Base-by-base conservation (phyloP, 2,329 filamentous ascomycete species). In the Aspergillus caelatus region DNA sequence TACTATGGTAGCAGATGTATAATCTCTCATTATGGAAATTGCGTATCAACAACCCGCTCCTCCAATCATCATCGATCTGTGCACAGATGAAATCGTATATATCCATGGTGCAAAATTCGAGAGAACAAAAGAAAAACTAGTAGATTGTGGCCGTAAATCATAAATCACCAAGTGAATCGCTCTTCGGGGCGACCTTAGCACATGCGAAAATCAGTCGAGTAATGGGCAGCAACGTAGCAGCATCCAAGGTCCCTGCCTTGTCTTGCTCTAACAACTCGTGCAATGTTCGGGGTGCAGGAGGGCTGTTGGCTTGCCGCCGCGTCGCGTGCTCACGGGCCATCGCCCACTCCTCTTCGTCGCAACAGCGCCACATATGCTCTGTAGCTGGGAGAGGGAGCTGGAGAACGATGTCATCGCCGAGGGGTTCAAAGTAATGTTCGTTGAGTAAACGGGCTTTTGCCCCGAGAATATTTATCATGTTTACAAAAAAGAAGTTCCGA, bases 301-400 rank as follows among this genome's bases (percentile, higher is more conserved):
- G 21, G 36, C 14, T 45, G 34, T 34, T 26, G 48, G 52, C 52
- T 26, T 57, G 16, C 19, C 30, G 48, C 3, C 19, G 28, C 48
- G 19, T 8, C 14, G 58, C 39, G 32, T 61, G 52, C 12, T 62
- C 62, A 3, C 60, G 57, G 2, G 62, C 58, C 43, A 54, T 34
- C 11, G 55, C 28, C 67, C 67, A 68, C 45, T 67, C 67, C n/a
- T 65, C 58, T n/a, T 62, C 53, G 55, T 62, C 65, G 36, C 65
- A 65, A 6, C 62, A 63, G 3, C 62, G 62, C 67, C 67, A 68
- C 67, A 68, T 67, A 28, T 60, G 57, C 54, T 67, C 65, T 21
- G 67, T 63, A 2, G 63, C 67, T 1, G 67, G 65, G 7, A 68
- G 54, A 0, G 67, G 65, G 4, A 68, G 60, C 8, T 61, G 48